Evolutionary conservation across 495 filamentous ascomycete genomes (phyloP).

Genomic region (Penicillium turbatum): DNA sequence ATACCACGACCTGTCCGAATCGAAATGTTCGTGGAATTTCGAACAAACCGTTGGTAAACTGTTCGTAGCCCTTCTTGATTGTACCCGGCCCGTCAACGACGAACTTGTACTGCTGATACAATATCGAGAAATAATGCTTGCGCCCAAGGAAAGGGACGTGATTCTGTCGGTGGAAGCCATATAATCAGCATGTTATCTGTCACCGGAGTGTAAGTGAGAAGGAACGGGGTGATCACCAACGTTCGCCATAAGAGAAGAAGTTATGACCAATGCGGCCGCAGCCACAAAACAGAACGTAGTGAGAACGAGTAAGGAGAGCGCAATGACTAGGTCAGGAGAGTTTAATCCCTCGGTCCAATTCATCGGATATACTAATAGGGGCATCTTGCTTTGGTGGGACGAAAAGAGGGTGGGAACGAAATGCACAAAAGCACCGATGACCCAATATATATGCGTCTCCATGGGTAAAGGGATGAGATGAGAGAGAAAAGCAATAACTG

Average conservation of each 20-base stretch:
- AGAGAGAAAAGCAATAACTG: not conserved
- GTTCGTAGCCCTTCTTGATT: slow-evolving; percentile 17
- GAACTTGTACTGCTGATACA: slow-evolving; percentile 24
- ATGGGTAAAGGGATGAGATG: no score
- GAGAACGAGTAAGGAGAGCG: not conserved
- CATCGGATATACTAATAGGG: not conserved
- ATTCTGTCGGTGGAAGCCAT: not conserved
- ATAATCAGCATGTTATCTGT: not conserved
- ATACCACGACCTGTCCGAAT: slow-evolving; percentile 22
- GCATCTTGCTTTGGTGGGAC: not conserved
- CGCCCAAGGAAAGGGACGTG: slow-evolving; percentile 10
- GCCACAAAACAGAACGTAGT: not conserved
- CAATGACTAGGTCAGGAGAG: not conserved
- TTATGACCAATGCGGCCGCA: slow-evolving; percentile 9
- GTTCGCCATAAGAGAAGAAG: slow-evolving; percentile 16
- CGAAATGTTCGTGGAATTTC: slow-evolving; percentile 28
- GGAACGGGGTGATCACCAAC: slow-evolving; percentile 9
- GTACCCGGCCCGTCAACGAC: slow-evolving; percentile 18
- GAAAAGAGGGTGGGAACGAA: not conserved
- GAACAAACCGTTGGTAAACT: slow-evolving; percentile 16
- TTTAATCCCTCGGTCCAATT: not conserved
- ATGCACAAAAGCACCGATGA: not conserved
- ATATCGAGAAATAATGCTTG: slow-evolving; percentile 8
- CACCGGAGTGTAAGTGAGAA: not conserved
- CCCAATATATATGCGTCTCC: not conserved